Conservation (phyloP, 495 filamentous ascomycete genomes). For the Xylaria telfairii region DNA sequence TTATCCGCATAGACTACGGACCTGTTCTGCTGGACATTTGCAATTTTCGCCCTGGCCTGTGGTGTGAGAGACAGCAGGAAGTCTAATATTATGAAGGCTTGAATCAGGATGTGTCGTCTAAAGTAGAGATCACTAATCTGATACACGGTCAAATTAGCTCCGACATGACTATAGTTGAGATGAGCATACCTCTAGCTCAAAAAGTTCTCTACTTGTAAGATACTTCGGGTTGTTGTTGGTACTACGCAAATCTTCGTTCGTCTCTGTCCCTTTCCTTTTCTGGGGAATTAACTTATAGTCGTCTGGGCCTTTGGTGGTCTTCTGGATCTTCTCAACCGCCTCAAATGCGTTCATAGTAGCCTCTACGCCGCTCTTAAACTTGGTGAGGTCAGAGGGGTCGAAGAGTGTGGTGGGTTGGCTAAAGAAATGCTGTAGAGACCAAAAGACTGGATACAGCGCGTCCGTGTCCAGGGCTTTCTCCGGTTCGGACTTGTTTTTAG, state of each 20-base stretch:
- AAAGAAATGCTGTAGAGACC: constrained; percentile 89
- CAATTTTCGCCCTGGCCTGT: constrained; percentile 78
- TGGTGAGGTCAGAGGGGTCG: constrained; percentile 66
- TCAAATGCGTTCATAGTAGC: constrained; percentile 81
- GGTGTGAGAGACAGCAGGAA: constrained; percentile 88
- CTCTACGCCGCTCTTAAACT: constrained; percentile 81
- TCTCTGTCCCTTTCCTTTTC: constrained; percentile 68
- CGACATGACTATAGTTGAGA: not conserved
- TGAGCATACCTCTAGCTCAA: constrained; percentile 81
- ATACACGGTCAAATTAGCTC: constrained; percentile 27
- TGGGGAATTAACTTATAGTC: constrained; percentile 37
- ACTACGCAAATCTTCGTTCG: constrained; percentile 60
- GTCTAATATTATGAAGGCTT: constrained; percentile 90
- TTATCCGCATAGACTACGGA: constrained; percentile 82
- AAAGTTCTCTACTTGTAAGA: constrained; percentile 90
- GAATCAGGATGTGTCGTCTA: constrained; percentile 88
- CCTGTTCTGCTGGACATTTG: constrained; percentile 74
- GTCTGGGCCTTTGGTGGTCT: constrained; percentile 39
- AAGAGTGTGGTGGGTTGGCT: constrained; percentile 88
- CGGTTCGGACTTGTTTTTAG: constrained; percentile 45
- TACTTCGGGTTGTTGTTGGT: constrained; percentile 88
- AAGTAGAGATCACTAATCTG: constrained; percentile 94
- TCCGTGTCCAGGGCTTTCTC: constrained; percentile 66
- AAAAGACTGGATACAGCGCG: constrained; percentile 88
- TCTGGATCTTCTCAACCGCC: constrained; percentile 73